These are phyloP conservation scores for Cryphonectria radicalis DNA, from an alignment of 2,329 filamentous ascomycete species.

Conservation along the genomic window DNA sequence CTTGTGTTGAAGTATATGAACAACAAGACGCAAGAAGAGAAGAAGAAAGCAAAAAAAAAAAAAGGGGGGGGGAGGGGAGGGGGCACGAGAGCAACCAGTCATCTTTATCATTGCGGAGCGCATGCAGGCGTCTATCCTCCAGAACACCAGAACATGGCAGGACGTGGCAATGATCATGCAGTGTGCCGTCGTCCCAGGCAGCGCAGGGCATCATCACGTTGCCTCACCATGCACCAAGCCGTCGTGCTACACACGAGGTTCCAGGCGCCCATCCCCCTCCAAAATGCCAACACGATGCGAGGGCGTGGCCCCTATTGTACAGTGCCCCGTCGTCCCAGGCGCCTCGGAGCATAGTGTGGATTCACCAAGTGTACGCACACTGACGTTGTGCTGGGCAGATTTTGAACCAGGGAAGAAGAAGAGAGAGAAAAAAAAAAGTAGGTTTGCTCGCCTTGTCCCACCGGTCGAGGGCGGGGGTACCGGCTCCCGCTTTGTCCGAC, in stretches of 20 bases:
- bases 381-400: no score
- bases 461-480: conserved; percentile 6
- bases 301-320: background rate
- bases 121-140: background rate
- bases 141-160: background rate
- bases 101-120: background rate
- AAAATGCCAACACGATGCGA: background rate
- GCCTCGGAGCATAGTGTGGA: background rate
- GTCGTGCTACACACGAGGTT: background rate
- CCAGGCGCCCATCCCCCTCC: background rate
- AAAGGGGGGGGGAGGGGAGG: no score
- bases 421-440: background rate
- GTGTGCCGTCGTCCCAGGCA: background rate
- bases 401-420: background rate
- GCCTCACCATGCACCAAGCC: background rate
- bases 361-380: background rate
- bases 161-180: background rate
- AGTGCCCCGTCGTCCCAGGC: background rate
- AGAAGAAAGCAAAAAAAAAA: no score
- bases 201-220: background rate
- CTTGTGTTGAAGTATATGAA: background rate
- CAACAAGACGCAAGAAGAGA: background rate
- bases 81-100: background rate
- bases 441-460: conserved; percentile 18
- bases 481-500: conserved; percentile 9